phyloP scores from a whole-genome alignment of 371 early-diverging fungal species.

The Syncephalastrum contaminatum region DNA sequence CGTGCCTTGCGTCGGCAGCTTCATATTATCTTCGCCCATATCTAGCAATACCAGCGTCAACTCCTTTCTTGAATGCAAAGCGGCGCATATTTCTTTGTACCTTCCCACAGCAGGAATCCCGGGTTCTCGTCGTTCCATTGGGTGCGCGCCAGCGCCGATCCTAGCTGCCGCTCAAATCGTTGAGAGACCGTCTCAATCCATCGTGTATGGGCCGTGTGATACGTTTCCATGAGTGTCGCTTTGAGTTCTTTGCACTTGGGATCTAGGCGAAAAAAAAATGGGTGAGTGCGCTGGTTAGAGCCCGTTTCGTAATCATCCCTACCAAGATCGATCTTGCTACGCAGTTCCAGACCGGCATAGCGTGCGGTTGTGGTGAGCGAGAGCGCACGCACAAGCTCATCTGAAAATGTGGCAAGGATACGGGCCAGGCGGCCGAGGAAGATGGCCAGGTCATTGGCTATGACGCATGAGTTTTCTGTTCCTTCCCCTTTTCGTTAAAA shows the following conservation, averaged over 20 bases:
- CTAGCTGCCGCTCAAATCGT: constrained; percentile 22
- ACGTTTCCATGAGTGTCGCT: constrained; percentile 17
- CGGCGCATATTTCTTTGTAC: constrained; percentile 15
- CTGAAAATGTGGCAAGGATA: constrained; percentile 29
- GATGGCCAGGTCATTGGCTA: constrained; percentile 26
- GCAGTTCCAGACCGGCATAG: constrained; percentile 21
- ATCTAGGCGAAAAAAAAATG: constrained; percentile 17
- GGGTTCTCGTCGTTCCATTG: constrained; percentile 38
- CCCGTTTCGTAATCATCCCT: not conserved
- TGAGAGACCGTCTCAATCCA: constrained; percentile 43
- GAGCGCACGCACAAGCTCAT: constrained; percentile 30
- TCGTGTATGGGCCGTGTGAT: constrained; percentile 32
- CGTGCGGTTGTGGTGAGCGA: constrained; percentile 12
- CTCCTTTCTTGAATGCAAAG: too few relatives aligned
- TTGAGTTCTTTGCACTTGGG: constrained; percentile 25
- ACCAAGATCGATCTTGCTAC: constrained; percentile 36
- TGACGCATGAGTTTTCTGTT: not conserved
- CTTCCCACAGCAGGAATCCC: constrained; percentile 31
- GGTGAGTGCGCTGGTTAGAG: not conserved
- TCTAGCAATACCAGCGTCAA: not conserved
- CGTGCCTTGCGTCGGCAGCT: constrained; percentile 51
- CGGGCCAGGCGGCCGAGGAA: constrained; percentile 37
- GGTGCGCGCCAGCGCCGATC: constrained; percentile 4
- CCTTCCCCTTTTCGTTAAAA: not conserved
- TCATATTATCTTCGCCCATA: constrained; percentile 21